phyloP scores from a whole-genome alignment of 2,329 filamentous ascomycete genomes.

The Cladosporium oxysporum region DNA sequence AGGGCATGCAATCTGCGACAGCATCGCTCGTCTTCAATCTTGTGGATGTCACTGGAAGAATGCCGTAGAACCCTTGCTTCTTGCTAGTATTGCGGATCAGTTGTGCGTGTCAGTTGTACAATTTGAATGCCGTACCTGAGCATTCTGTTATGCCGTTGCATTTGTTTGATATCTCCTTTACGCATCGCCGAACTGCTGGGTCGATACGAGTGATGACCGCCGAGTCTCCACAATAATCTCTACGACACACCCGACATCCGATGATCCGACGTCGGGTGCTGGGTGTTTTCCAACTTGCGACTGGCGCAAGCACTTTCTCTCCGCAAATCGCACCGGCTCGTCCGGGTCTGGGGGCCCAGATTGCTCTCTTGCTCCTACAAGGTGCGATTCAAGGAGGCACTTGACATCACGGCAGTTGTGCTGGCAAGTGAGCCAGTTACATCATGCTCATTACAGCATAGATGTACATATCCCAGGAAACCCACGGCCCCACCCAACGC shows the following conservation, averaged over 20 bases:
- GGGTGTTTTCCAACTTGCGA: not conserved
- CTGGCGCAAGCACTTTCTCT: not conserved
- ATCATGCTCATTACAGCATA: not conserved
- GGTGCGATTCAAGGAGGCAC: not conserved
- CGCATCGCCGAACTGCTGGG: not conserved
- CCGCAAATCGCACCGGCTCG: not conserved
- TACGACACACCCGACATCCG: not conserved
- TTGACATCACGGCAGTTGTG: not conserved
- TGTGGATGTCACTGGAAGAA: not conserved
- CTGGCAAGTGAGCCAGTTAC: not conserved
- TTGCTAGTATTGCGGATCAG: not conserved
- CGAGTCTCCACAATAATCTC: not conserved
- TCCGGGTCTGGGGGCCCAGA: not conserved
- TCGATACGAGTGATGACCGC: not conserved
- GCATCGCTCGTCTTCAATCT: not conserved
- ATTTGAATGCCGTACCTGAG: not conserved
- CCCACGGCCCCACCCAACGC: not conserved
- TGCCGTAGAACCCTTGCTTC: not conserved
- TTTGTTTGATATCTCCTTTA: not conserved
- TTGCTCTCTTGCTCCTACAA: not conserved
- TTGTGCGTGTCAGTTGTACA: not conserved
- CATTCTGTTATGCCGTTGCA: not conserved
- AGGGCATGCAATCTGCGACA: not conserved
- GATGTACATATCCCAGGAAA: not conserved
- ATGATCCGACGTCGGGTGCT: not conserved